Evolutionary conservation across 176 grass and related monocot genomes (phyloP).

Genomic region (Zoysia pacifica): DNA sequence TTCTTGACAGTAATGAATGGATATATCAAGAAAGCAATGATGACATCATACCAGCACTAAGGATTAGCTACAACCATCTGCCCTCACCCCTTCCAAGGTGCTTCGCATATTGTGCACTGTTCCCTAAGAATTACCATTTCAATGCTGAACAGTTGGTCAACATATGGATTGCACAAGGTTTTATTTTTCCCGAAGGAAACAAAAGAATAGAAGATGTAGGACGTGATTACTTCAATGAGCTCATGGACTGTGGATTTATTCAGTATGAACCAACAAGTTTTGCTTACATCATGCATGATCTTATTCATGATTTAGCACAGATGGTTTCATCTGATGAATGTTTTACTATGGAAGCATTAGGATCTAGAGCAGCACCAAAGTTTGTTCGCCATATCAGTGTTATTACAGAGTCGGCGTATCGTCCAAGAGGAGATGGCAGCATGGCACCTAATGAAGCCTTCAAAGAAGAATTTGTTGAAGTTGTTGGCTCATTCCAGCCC

Average conservation of each 20-base stretch:
- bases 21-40: neutral
- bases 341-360: constrained; percentile 10
- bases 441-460: constrained; percentile 12
- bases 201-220: constrained; percentile 31
- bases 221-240: constrained; percentile 13
- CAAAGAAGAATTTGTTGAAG: neutral
- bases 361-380: neutral
- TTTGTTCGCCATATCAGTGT: constrained; percentile 19
- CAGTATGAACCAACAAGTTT: constrained; percentile 13
- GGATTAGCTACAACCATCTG: constrained; percentile 36
- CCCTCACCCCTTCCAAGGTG: neutral
- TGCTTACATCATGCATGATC: constrained; percentile 22
- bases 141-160: constrained; percentile 17
- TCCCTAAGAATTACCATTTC: constrained; percentile 15
- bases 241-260: constrained; percentile 25
- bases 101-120: constrained; percentile 33
- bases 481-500: neutral
- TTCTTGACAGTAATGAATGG: constrained; percentile 39
- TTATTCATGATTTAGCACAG: constrained; percentile 25
- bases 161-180: constrained; percentile 34
- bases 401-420: constrained; percentile 1
- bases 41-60: constrained; percentile 7
- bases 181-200: constrained; percentile 1
- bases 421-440: constrained; percentile 23
- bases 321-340: constrained; percentile 31